Evolutionary conservation across 2,329 filamentous ascomycete species (phyloP), one percentile per base, ranked within the genome.

Genomic region (Fusarium graminum): DNA sequence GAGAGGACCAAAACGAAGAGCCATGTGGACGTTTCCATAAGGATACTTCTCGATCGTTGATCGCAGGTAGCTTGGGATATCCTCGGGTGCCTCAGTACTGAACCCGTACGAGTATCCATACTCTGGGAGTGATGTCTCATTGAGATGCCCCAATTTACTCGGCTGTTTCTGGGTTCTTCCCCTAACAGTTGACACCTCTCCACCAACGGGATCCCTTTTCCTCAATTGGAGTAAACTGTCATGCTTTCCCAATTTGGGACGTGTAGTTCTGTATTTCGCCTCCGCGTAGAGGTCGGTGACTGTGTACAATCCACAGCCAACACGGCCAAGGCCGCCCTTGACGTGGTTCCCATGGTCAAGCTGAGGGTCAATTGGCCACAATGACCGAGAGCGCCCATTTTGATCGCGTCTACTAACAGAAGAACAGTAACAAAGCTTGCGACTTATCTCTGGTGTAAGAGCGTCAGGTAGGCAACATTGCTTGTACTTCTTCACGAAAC

Each of bases 21-120:
- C 74, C 74, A 78, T 79, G 39, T 78, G 78, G 1, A 78, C 72
- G 44, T 79, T 76, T 0, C 73, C 74, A 43, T 72, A 77, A 0
- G 76, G 76, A 52, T 76, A 73, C 19, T 72, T 69, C 25, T 75
- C 70, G 2, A 69, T 68, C 13, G 68, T 68, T 3, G 67, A 65
- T 7, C 70, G 60, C 0, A 77, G 55, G 30, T 73, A 78, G 0
- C 65, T 45, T 0, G 77, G 77, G 16, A 79, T 67, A 11, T 71
- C 63, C 30, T 70, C 59, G 2, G 52, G 57, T 4, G 51, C 34
- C 9, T 53, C 26, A 2, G 51, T 69, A 7, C 59, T 72, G 9
- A 57, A 45, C 4, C 66, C 59, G 45, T 64, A 65, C 3, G 63
- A 68, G 17, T 64, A 53, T 3, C 65, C 64, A 46, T 71, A 73